Conservation (phyloP, 352 stramenopile species). For the Phytophthora syringae region DNA sequence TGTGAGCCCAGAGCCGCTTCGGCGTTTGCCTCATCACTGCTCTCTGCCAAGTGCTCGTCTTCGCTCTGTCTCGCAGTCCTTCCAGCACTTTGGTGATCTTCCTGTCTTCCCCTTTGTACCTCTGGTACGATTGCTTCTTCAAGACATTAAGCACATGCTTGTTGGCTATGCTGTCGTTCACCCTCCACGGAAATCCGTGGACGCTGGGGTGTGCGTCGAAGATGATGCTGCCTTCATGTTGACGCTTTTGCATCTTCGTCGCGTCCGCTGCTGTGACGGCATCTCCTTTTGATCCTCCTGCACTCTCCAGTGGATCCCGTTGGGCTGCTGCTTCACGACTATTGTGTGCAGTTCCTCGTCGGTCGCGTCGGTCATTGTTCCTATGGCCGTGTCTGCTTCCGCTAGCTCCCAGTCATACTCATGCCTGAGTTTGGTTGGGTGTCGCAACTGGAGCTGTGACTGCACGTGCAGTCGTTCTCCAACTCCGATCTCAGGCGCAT, state of each 20-base stretch:
- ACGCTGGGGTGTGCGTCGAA: neutral
- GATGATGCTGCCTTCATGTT: neutral
- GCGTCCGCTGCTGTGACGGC: neutral
- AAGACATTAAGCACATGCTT: neutral
- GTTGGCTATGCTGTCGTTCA: neutral
- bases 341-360: neutral
- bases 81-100: too few species aligned
- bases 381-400: neutral
- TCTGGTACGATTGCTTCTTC: neutral
- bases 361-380: neutral
- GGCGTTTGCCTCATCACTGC: neutral
- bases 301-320: neutral
- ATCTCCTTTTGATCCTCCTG: neutral
- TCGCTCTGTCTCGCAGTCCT: neutral
- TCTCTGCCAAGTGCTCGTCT: neutral
- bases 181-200: neutral
- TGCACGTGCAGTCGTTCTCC: neutral
- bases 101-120: neutral
- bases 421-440: neutral
- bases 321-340: neutral
- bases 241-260: too few species aligned
- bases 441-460: neutral
- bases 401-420: neutral
- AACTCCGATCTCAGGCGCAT: neutral
- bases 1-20: neutral